phyloP scores from a whole-genome alignment of 768 basidiomycete genomes.

The Boletus sp. region DNA sequence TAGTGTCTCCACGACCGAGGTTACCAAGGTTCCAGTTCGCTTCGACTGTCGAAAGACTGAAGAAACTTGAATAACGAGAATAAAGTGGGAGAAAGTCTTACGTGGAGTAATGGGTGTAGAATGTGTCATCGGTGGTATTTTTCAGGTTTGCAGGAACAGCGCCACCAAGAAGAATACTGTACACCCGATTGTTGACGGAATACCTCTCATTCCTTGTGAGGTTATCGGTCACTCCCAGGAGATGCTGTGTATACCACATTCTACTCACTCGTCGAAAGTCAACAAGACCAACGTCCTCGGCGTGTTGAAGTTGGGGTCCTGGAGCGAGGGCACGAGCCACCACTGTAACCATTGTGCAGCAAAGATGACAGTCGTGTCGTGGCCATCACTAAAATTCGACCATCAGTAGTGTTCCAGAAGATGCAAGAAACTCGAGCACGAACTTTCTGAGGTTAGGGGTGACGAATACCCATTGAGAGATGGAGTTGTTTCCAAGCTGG shows the following conservation, averaged over 20 bases:
- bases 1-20: slow-evolving; percentile 54
- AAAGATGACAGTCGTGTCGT: slow-evolving; percentile 54
- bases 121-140: slow-evolving; percentile 47
- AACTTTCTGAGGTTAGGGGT: slow-evolving; percentile 50
- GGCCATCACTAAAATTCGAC: slow-evolving; percentile 44
- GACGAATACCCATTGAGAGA: slow-evolving; percentile 59
- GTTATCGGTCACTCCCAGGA: background rate
- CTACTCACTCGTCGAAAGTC: slow-evolving; percentile 58
- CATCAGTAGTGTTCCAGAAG: background rate
- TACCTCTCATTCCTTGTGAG: slow-evolving; percentile 24
- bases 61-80: background rate
- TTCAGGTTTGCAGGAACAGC: slow-evolving; percentile 40
- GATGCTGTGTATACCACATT: background rate
- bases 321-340: slow-evolving; percentile 50
- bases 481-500: slow-evolving; percentile 35
- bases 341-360: slow-evolving; percentile 43
- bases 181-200: slow-evolving; percentile 44
- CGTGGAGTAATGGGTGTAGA: slow-evolving; percentile 58
- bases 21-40: slow-evolving; percentile 58
- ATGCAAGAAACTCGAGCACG: background rate
- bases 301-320: slow-evolving; percentile 50
- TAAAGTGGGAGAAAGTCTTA: background rate
- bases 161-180: slow-evolving; percentile 40
- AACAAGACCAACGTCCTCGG: slow-evolving; percentile 53
- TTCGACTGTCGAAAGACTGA: slow-evolving; percentile 47